phyloP scores from a whole-genome alignment of 257 asterid species.

The Handroanthus guayacan region DNA sequence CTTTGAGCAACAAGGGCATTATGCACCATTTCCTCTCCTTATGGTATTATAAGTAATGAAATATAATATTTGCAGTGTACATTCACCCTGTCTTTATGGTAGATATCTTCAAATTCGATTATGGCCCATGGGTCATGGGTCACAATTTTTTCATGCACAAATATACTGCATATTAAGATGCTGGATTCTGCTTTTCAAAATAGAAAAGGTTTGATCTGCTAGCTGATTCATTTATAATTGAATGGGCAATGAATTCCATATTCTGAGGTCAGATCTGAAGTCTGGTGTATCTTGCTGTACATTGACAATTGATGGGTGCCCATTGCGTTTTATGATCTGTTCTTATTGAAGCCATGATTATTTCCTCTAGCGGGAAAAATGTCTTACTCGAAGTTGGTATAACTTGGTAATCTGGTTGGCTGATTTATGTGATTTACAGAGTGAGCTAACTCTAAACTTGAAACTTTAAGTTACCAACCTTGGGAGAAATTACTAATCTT shows the following conservation, averaged over 20 bases:
- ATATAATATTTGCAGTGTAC: neutral
- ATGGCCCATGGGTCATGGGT: constrained; percentile 10
- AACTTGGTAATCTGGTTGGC: constrained; percentile 19
- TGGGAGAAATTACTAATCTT: neutral
- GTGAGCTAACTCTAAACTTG: constrained; percentile 8
- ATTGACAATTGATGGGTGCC: constrained; percentile 1
- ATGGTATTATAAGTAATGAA: neutral
- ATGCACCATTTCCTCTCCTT: neutral
- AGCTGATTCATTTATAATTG: constrained; percentile 10
- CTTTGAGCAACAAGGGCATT: neutral
- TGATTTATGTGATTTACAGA: neutral
- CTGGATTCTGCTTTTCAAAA: constrained; percentile 13
- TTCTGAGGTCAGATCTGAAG: constrained; percentile 22
- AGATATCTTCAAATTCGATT: constrained; percentile 10
- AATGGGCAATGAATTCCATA: constrained; percentile 19
- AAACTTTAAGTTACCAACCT: constrained; percentile 2
- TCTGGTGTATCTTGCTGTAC: neutral
- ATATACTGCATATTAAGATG: neutral
- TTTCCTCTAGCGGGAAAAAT: constrained; percentile 4
- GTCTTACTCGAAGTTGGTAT: neutral
- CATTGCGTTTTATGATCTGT: neutral
- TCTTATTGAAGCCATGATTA: constrained; percentile 12
- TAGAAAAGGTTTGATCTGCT: constrained; percentile 20
- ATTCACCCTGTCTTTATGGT: constrained; percentile 18
- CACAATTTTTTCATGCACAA: neutral